Conservation (phyloP, 192 early-diverging fungal species). For the Coemansia sp. region DNA sequence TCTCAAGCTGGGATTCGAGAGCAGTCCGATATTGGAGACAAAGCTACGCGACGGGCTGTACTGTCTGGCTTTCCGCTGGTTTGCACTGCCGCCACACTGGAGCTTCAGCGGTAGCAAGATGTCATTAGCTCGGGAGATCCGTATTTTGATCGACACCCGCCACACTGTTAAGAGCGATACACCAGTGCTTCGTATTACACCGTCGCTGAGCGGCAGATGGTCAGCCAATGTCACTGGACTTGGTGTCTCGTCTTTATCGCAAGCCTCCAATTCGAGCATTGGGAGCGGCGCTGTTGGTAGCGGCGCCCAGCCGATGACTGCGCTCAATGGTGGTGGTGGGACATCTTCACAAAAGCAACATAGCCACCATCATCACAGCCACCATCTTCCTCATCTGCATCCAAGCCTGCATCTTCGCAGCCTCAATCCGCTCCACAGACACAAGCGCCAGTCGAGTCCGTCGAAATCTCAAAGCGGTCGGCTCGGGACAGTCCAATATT, state of each 20-base stretch:
- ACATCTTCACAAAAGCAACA: slow-evolving; percentile 7
- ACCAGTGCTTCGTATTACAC: slow-evolving; percentile 48
- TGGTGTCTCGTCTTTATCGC: slow-evolving; percentile 2
- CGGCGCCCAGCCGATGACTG: slow-evolving; percentile 4
- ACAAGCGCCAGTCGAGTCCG: slow-evolving; percentile 12
- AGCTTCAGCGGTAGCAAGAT: slow-evolving; percentile 74
- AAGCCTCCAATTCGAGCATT: slow-evolving; percentile 9
- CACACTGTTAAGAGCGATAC: slow-evolving; percentile 62
- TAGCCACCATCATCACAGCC: slow-evolving; percentile 1
- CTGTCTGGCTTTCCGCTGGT: slow-evolving; percentile 80
- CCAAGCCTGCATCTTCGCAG: slow-evolving; percentile 25
- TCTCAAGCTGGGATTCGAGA: slow-evolving; percentile 63
- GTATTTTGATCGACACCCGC: slow-evolving; percentile 66
- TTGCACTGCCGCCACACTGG: slow-evolving; percentile 74
- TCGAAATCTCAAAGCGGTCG: neutral
- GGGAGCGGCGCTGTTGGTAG: neutral
- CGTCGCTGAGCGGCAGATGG: slow-evolving; percentile 12
- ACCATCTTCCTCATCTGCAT: slow-evolving; percentile 13
- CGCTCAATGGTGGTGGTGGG: slow-evolving; percentile 4
- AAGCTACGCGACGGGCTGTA: slow-evolving; percentile 69
- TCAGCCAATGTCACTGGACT: neutral
- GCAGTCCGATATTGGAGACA: slow-evolving; percentile 65
- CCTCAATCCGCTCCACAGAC: slow-evolving; percentile 23
- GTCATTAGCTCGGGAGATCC: slow-evolving; percentile 61
- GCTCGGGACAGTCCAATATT: slow-evolving; percentile 9